These are phyloP conservation scores for Pyrenochaeta sp. DNA, from an alignment of 2,329 filamentous ascomycete genomes.

Conservation along the genomic window DNA sequence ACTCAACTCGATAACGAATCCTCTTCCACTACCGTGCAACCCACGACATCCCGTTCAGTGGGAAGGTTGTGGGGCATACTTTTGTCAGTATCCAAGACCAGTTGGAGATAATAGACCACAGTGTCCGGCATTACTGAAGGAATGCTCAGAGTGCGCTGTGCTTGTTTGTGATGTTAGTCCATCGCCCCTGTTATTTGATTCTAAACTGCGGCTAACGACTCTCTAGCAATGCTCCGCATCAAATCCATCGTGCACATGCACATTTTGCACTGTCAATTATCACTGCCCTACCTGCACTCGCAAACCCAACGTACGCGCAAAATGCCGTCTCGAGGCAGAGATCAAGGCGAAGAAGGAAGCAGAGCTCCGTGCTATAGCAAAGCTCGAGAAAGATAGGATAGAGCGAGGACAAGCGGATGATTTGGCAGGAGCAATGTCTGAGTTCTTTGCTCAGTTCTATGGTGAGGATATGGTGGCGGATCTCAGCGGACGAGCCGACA, in stretches of 20 bases:
- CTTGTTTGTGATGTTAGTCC: slow-evolving; percentile 52
- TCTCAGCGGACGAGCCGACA: background rate
- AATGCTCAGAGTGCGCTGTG: slow-evolving; percentile 51
- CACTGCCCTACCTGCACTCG: slow-evolving; percentile 50
- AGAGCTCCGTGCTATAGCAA: slow-evolving; percentile 37
- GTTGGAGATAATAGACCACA: slow-evolving; percentile 49
- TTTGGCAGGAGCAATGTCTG: slow-evolving; percentile 44
- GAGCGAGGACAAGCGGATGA: slow-evolving; percentile 46
- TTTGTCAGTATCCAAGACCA: slow-evolving; percentile 50
- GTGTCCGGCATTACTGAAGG: slow-evolving; percentile 47
- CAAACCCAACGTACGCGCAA: slow-evolving; percentile 43
- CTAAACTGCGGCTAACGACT: slow-evolving; percentile 15
- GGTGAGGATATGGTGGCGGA: slow-evolving; percentile 18
- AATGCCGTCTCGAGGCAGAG: slow-evolving; percentile 49
- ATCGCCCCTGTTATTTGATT: background rate
- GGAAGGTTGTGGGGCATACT: slow-evolving; percentile 54
- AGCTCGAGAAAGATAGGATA: slow-evolving; percentile 42
- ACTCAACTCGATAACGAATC: slow-evolving; percentile 40
- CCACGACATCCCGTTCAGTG: slow-evolving; percentile 54
- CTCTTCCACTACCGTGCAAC: slow-evolving; percentile 49
- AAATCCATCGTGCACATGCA: slow-evolving; percentile 48
- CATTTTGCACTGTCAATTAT: slow-evolving; percentile 49
- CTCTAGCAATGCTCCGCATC: slow-evolving; percentile 39
- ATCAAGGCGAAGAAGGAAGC: slow-evolving; percentile 40
- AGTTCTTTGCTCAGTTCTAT: slow-evolving; percentile 44